Percentiles rank a stretch among this genome's conserved stretches.
These are phyloP conservation scores for Thymus quinquecostatus DNA, from an alignment of 257 asterid genomes.

Conservation along the genomic window DNA sequence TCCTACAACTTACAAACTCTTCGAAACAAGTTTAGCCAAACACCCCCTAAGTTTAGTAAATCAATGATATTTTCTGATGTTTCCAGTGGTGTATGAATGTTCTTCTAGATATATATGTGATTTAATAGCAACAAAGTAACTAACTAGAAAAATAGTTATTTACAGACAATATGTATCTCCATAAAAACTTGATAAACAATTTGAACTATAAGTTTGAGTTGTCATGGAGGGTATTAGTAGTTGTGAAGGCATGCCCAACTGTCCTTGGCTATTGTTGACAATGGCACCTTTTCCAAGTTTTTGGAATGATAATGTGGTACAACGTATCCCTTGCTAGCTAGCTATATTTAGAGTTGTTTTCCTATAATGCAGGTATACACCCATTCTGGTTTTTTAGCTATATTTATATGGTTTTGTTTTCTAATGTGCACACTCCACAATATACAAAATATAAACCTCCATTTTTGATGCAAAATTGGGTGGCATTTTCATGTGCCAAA, in stretches of 20 bases:
- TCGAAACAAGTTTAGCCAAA: too few relatives aligned
- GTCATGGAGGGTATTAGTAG: too few relatives aligned
- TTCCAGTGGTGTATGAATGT: too few relatives aligned
- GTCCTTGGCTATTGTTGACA: neutral
- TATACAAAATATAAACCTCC: neutral
- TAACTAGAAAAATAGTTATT: too few relatives aligned
- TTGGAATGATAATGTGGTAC: neutral
- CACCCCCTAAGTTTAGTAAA: too few relatives aligned
- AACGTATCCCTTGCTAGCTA: neutral
- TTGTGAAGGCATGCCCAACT: neutral
- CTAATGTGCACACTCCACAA: neutral
- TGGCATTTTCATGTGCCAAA: neutral
- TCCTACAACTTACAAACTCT: too few relatives aligned
- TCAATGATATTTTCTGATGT: too few relatives aligned
- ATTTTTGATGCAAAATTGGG: neutral
- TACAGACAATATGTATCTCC: too few relatives aligned
- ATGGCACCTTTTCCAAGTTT: neutral
- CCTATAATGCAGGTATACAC: neutral
- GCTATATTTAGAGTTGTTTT: neutral
- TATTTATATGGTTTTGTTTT: slow-evolving; percentile 39
- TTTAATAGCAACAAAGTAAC: too few relatives aligned
- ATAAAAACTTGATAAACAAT: neutral
- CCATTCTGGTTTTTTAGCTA: slow-evolving; percentile 55
- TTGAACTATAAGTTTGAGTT: neutral
- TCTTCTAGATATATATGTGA: too few relatives aligned